A percentile compares a stretch with the other conserved stretches of the same genome.
phyloP scores from a whole-genome alignment of 225 moss, liverwort and hornwort species.

The Marchantia polymorpha region DNA sequence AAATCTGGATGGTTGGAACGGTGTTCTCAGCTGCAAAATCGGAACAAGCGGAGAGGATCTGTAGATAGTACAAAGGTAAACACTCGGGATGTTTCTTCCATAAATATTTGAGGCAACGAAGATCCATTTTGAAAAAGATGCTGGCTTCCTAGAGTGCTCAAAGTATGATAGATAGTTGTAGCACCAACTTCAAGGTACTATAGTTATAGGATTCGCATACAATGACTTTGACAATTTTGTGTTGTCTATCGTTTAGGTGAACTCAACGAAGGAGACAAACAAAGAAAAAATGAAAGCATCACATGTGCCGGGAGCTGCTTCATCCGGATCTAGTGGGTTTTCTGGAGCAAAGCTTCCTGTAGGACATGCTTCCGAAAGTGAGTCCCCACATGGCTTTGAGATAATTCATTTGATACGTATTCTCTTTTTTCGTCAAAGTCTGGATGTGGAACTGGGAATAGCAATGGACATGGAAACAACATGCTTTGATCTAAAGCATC shows the following conservation, averaged over 20 bases:
- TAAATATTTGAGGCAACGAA: not conserved
- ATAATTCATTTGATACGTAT: too few species aligned
- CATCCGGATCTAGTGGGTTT: constrained; percentile 35
- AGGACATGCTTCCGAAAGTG: constrained; percentile 24
- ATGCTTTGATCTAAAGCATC: too few species aligned
- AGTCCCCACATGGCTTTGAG: not conserved
- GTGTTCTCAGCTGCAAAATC: constrained; percentile 64
- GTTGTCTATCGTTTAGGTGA: constrained; percentile 16
- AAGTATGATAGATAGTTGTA: not conserved
- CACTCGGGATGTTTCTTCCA: not conserved
- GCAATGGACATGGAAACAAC: too few species aligned
- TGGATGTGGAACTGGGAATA: too few species aligned
- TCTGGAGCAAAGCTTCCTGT: constrained; percentile 28
- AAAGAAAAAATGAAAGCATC: constrained; percentile 66
- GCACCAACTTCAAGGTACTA: not conserved
- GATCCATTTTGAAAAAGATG: not conserved
- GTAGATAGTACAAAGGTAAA: constrained; percentile 67
- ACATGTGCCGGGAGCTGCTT: constrained; percentile 38
- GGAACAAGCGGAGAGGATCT: constrained; percentile 68
- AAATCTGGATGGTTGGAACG: constrained; percentile 84
- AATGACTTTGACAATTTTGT: not conserved
- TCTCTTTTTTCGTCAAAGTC: too few species aligned
- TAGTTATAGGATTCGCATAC: not conserved
- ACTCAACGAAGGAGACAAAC: constrained; percentile 46
- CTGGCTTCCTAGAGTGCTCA: not conserved